A percentile compares a stretch with the other conserved stretches of the same genome.
Conservation (phyloP, 2,329 filamentous ascomycete species). For the Phialophora expanda region DNA sequence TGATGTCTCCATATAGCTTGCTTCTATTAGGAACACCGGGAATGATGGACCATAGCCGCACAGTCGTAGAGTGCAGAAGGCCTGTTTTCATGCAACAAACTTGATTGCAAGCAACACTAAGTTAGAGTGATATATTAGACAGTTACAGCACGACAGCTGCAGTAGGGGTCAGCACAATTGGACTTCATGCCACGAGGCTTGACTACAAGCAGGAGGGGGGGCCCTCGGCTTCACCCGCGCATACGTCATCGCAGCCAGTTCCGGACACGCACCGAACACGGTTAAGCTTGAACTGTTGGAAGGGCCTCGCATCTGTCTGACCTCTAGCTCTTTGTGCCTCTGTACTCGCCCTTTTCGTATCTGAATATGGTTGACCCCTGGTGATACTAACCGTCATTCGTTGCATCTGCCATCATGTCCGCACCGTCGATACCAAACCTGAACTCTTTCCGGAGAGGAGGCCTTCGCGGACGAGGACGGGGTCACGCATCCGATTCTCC, state of each 20-base stretch:
- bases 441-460: conserved; percentile 61
- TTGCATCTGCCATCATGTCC: conserved; percentile 59
- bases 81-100: not conserved
- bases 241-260: not conserved
- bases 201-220: not conserved
- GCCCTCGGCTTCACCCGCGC: not conserved
- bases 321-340: not conserved
- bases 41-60: not conserved
- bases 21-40: not conserved
- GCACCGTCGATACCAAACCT: conserved; percentile 80
- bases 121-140: not conserved
- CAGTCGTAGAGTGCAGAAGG: not conserved
- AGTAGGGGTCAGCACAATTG: not conserved
- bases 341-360: not conserved
- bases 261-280: no score
- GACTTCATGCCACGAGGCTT: not conserved
- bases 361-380: not conserved
- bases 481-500: conserved; percentile 50
- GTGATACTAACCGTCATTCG: not conserved
- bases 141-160: not conserved
- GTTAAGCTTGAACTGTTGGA: not conserved
- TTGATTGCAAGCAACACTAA: not conserved
- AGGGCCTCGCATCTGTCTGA: not conserved
- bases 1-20: no score
- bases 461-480: conserved; percentile 55